Evolutionary conservation across 768 basidiomycete species (phyloP).

Genomic region (Mycena vulgaris): DNA sequence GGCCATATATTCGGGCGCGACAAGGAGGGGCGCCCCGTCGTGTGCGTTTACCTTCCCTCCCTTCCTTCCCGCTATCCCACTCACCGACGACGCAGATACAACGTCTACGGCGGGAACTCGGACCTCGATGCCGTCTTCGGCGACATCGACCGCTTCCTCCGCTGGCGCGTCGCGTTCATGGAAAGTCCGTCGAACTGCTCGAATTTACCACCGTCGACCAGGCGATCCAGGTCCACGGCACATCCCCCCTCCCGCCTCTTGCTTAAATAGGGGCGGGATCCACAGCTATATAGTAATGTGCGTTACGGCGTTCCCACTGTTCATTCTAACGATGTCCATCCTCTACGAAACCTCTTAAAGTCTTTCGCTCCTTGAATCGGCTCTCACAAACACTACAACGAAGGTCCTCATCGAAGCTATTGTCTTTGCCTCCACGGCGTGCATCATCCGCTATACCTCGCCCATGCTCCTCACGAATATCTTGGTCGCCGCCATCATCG

Average conservation of each 20-base stretch:
- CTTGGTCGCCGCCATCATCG: too few species aligned
- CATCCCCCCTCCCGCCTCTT: slow-evolving; percentile 18
- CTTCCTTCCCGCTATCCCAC: neutral
- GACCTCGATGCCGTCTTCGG: slow-evolving; percentile 82
- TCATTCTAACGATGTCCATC: too few species aligned
- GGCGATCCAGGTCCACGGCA: slow-evolving; percentile 82
- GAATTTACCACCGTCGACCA: slow-evolving; percentile 85
- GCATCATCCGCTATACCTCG: too few species aligned
- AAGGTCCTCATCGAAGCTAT: too few species aligned
- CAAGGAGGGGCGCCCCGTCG: slow-evolving; percentile 77
- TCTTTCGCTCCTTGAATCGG: too few species aligned
- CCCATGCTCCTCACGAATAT: too few species aligned
- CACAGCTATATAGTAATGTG: too few species aligned
- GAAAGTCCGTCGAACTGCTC: slow-evolving; percentile 74
- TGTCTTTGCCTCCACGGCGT: too few species aligned
- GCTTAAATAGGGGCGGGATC: too few species aligned
- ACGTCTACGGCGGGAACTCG: slow-evolving; percentile 81
- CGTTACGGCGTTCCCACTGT: too few species aligned
- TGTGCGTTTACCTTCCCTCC: slow-evolving; percentile 60
- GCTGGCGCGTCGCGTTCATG: slow-evolving; percentile 88
- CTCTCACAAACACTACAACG: too few species aligned
- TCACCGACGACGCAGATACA: slow-evolving; percentile 68
- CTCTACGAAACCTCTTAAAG: too few species aligned
- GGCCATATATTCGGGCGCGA: slow-evolving; percentile 80
- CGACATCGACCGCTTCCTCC: slow-evolving; percentile 82